These are phyloP conservation scores for Protostelium mycophagum DNA, from an alignment of 78 protist species.

Conservation along the genomic window DNA sequence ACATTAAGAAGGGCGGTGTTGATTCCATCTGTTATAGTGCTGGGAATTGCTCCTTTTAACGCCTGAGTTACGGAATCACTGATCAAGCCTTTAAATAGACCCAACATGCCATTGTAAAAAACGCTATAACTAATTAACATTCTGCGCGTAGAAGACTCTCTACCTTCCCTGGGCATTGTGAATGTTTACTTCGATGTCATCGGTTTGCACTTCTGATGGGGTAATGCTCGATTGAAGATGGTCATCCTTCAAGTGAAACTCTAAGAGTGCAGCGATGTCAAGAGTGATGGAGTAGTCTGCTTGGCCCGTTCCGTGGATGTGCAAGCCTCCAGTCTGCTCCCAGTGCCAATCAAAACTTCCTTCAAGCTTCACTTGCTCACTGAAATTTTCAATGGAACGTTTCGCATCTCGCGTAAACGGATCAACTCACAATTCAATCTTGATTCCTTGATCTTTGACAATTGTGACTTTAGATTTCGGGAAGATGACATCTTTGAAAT, in stretches of 20 bases:
- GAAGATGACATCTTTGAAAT: background rate
- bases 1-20: background rate
- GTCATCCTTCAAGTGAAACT: background rate
- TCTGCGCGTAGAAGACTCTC: background rate
- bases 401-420: background rate
- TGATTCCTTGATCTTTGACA: background rate
- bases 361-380: background rate
- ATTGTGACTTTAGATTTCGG: background rate
- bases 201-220: background rate
- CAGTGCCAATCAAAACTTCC: background rate
- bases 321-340: background rate
- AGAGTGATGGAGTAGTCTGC: background rate
- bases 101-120: background rate
- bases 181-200: background rate
- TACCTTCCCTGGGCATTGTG: background rate
- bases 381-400: background rate
- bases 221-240: background rate
- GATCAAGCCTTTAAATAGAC: background rate
- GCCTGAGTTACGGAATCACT: background rate
- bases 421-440: background rate
- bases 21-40: background rate
- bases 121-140: background rate
- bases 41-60: background rate
- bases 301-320: background rate
- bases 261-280: background rate